Base-by-base conservation (phyloP, 257 asterid species). In the Penstemon newberryi region DNA sequence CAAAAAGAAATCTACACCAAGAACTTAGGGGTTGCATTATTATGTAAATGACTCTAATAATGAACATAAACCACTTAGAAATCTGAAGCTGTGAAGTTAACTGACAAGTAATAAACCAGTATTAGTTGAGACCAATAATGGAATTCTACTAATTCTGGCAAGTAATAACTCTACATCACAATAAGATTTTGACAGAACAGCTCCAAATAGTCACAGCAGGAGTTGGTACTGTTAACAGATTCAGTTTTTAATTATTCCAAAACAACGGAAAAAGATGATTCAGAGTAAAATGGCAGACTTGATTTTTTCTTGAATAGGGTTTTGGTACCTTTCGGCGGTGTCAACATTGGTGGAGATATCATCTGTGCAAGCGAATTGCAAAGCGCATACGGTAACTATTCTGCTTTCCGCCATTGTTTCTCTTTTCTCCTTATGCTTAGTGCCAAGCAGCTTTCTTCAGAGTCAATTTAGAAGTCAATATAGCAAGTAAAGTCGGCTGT, bases 361-460 rank as follows among this genome's bases (percentile, higher is more conserved):
- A 73, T 92, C 97, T 25, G 97, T 78, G 81, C 98, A 92, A 55
- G 95, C 82, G 74, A 92, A 89, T 58, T 92, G 98, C 69, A 92
- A 80, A 59, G 97, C 98, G 4, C 97, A 76, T 63, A 92, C 97
- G 8, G 67, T 75, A 0, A 92, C 96, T 13, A 79, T 18, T 77
- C 89, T 87, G 65, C 84, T 77, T 52, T 78, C 67, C 75, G 78
- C 85, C 91, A 81, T 79, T 38, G 12, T 64, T 47, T 25, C 42
- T 5, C 18, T 41, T 57, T 15, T 37, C 19, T 38, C 12, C 59
- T 66, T 58, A 25, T 25, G 33, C 33, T 25, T 25, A 25, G 33
- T 25, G 33, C 33, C 2, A 25, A 25, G 33, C 33, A 25, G 33
- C 33, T 25, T 25, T 25, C 33, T 25, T 25, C 3, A 25, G 33